These are phyloP conservation scores for Periglandula ipomoeae DNA, from an alignment of 2,329 filamentous ascomycete species.

Conservation along the genomic window DNA sequence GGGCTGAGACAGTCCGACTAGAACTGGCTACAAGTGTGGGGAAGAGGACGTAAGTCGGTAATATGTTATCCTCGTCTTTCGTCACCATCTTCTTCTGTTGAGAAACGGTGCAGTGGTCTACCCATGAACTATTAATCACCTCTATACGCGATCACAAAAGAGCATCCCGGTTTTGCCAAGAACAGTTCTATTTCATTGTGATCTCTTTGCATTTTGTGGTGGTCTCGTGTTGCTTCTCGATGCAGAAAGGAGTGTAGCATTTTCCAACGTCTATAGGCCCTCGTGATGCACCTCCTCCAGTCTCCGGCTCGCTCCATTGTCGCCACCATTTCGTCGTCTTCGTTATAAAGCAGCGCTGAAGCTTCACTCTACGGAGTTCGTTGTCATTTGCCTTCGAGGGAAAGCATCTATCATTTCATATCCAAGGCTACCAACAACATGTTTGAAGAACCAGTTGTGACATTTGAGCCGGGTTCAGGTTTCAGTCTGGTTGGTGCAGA, in stretches of 20 bases:
- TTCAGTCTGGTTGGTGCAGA: conserved; percentile 21
- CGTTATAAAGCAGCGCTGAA: background rate
- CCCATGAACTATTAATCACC: background rate
- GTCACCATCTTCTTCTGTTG: background rate
- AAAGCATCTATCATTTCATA: background rate
- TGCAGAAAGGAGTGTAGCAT: conserved; percentile 4
- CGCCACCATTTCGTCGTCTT: background rate
- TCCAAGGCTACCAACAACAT: conserved; percentile 9
- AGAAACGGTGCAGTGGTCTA: background rate
- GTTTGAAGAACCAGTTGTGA: conserved; percentile 18
- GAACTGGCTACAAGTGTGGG: background rate
- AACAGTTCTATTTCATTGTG: background rate
- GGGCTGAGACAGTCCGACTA: background rate
- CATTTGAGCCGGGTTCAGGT: conserved; percentile 14
- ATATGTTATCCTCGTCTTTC: background rate
- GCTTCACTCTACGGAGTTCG: background rate
- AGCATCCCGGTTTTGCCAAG: background rate
- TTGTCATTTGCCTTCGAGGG: background rate
- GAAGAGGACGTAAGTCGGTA: background rate
- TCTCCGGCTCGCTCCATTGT: background rate
- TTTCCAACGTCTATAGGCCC: background rate
- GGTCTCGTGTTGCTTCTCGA: conserved; percentile 1
- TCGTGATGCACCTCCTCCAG: conserved; percentile 2
- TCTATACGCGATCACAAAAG: background rate
- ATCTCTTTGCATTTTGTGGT: background rate